Evolutionary conservation across 768 basidiomycete genomes (phyloP).

Genomic region (Cystobasidium ongulense): DNA sequence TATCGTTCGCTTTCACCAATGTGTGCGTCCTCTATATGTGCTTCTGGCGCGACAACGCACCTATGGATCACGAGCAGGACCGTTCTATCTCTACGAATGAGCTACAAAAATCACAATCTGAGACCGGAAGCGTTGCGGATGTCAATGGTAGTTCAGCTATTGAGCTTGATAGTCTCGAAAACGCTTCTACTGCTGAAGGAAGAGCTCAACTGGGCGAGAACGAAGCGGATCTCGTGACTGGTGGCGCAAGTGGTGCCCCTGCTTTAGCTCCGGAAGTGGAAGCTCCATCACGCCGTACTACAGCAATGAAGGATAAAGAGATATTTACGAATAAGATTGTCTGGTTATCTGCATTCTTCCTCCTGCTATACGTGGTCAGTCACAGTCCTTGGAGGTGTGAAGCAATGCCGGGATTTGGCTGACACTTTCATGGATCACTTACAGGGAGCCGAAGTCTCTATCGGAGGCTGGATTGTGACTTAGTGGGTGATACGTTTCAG

Average conservation of each 20-base stretch:
- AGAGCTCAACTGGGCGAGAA: background rate
- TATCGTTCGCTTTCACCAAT: conserved; percentile 1
- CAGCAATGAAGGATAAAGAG: background rate
- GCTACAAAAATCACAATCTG: background rate
- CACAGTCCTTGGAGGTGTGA: background rate
- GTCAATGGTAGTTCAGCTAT: background rate
- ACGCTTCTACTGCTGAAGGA: background rate
- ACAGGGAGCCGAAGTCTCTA: conserved; percentile 44
- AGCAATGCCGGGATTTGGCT: background rate
- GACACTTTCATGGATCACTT: too few relatives aligned
- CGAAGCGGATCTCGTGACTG: background rate
- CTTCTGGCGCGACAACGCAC: conserved; percentile 2
- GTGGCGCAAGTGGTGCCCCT: background rate
- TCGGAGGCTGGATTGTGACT: conserved; percentile 39
- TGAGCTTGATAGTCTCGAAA: background rate
- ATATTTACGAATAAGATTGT: background rate
- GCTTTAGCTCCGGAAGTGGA: background rate
- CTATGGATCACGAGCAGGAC: background rate
- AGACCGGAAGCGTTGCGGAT: background rate
- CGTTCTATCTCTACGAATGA: background rate
- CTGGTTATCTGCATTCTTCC: conserved; percentile 17
- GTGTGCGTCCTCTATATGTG: background rate
- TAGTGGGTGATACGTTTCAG: background rate
- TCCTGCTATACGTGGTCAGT: conserved; percentile 44
- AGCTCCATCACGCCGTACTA: background rate